Percentiles rank a stretch among this genome's conserved stretches.
These are phyloP conservation scores for Suillus fuscotomentosus DNA, from an alignment of 768 basidiomycete genomes.

Conservation along the genomic window DNA sequence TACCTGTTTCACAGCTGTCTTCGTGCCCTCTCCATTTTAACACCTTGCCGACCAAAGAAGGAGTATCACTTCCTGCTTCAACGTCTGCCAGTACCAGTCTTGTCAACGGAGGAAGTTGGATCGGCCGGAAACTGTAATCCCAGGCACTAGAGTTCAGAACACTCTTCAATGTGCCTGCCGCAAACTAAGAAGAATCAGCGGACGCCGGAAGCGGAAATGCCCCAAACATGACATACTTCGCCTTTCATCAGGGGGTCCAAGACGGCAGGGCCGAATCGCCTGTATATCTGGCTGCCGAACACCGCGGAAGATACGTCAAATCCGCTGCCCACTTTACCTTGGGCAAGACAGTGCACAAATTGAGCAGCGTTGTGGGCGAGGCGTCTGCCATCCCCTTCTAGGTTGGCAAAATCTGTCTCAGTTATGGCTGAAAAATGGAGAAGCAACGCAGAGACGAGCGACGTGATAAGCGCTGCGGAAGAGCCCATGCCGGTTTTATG, in stretches of 20 bases:
- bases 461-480: conserved; percentile 95
- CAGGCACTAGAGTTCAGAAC: conserved; percentile 67
- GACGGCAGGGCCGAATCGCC: conserved; percentile 76
- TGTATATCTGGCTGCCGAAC: conserved; percentile 93
- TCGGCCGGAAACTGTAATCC: conserved; percentile 68
- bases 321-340: conserved; percentile 97
- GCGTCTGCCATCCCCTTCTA: conserved; percentile 45
- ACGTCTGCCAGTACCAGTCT: conserved; percentile 93
- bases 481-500: conserved; percentile 99
- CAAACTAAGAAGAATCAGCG: conserved; percentile 12
- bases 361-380: conserved; percentile 93
- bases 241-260: conserved; percentile 62
- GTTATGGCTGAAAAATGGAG: conserved; percentile 70
- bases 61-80: conserved; percentile 94
- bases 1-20: conserved; percentile 58
- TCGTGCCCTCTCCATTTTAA: conserved; percentile 72
- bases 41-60: conserved; percentile 89
- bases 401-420: conserved; percentile 42
- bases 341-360: conserved; percentile 92
- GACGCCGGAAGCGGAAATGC: not conserved
- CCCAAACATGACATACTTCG: conserved; percentile 19
- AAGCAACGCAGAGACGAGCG: conserved; percentile 83
- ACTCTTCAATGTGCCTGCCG: conserved; percentile 30
- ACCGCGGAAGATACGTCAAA: conserved; percentile 95
- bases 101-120: conserved; percentile 81